phyloP scores from a whole-genome alignment of 306 rosid species.

The Citrullus amarus region DNA sequence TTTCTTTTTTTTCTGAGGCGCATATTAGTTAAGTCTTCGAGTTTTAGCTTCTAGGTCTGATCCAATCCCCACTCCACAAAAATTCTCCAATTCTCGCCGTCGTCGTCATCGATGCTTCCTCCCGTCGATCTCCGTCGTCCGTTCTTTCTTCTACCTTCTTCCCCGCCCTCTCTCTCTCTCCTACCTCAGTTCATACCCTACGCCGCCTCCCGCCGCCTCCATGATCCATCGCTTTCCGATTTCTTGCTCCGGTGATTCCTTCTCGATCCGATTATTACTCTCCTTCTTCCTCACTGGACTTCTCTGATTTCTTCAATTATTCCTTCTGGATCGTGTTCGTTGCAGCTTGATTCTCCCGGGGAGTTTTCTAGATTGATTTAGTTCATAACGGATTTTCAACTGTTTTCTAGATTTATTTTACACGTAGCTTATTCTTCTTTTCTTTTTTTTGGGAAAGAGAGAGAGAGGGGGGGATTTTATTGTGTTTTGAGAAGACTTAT shows the following conservation, averaged over 20 bases:
- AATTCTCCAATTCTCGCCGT: slow-evolving; percentile 28
- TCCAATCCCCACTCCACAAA: slow-evolving; percentile 12
- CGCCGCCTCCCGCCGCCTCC: background rate
- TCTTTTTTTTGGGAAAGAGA: background rate
- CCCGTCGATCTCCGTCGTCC: slow-evolving; percentile 23
- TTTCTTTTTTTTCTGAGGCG: slow-evolving; percentile 1
- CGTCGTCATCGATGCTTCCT: slow-evolving; percentile 20
- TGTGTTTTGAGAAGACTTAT: background rate
- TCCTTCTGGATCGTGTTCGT: slow-evolving; percentile 2
- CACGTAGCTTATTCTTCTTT: background rate
- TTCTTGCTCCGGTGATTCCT: slow-evolving; percentile 15
- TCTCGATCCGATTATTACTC: slow-evolving; percentile 18
- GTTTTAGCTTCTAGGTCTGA: slow-evolving; percentile 13
- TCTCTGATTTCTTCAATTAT: background rate
- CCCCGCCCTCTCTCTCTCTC: background rate
- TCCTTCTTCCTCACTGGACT: slow-evolving; percentile 1
- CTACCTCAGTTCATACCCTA: background rate
- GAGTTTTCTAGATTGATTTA: background rate
- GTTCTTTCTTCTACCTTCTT: background rate
- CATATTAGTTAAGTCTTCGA: background rate
- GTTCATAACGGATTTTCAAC: background rate
- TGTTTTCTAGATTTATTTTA: background rate
- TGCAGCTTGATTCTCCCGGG: background rate
- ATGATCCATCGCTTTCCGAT: slow-evolving; percentile 9
- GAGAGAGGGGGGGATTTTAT: background rate